Evolutionary conservation across 2,329 filamentous ascomycete species (phyloP).

Genomic region (Trichoderma oligosporum): DNA sequence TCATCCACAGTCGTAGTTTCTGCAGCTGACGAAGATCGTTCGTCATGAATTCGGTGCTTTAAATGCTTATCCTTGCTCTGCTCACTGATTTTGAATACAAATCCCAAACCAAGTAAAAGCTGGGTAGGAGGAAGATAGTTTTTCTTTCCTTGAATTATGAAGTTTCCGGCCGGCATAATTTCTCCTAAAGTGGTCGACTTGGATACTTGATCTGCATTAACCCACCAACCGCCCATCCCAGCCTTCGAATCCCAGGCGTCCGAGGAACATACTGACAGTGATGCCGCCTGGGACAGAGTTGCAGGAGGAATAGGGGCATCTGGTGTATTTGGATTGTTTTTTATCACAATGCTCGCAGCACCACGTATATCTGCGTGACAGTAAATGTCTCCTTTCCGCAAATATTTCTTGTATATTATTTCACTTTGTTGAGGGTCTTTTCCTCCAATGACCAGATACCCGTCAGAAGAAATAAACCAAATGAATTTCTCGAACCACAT

Average conservation of each 20-base stretch:
- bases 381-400: constrained; percentile 87
- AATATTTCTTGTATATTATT: constrained; percentile 79
- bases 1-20: constrained; percentile 21
- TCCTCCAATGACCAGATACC: constrained; percentile 85
- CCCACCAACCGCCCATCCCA: constrained; percentile 95
- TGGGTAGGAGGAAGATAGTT: constrained; percentile 87
- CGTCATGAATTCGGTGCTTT: constrained; percentile 54
- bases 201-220: constrained; percentile 81
- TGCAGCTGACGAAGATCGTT: constrained; percentile 21
- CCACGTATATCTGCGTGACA: constrained; percentile 86
- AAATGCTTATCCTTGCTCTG: constrained; percentile 78
- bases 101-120: constrained; percentile 78
- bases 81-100: constrained; percentile 85
- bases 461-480: constrained; percentile 94
- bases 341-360: constrained; percentile 81
- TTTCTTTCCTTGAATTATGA: constrained; percentile 80
- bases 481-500: constrained; percentile 98
- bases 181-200: constrained; percentile 79
- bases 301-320: constrained; percentile 88
- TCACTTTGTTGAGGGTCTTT: constrained; percentile 89
- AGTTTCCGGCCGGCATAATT: constrained; percentile 72
- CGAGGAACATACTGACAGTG: constrained; percentile 77
- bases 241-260: constrained; percentile 96
- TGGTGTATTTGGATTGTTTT: constrained; percentile 73
- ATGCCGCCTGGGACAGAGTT: constrained; percentile 86